Evolutionary conservation across 768 basidiomycete genomes (phyloP).

Genomic region (Atractiella rhizophila): DNA sequence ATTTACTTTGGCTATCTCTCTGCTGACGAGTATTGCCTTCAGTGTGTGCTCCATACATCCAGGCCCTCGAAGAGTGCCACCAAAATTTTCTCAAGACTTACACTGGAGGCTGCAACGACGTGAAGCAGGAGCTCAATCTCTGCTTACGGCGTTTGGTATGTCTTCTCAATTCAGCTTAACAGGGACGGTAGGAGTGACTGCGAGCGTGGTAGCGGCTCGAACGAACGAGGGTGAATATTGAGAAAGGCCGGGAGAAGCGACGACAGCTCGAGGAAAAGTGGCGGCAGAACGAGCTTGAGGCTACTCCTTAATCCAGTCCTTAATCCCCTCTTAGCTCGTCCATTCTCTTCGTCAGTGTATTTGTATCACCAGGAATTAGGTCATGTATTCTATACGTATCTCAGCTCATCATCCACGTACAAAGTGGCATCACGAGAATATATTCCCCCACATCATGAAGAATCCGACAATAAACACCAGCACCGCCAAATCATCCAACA

Average conservation of each 20-base stretch:
- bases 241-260: constrained; percentile 6
- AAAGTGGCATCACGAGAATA: too few species aligned
- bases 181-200: not conserved
- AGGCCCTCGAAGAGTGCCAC: constrained; percentile 9
- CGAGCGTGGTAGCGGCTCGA: constrained; percentile 1
- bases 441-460: too few species aligned
- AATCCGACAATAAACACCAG: too few species aligned
- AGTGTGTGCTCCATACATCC: constrained; percentile 6
- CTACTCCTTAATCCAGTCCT: constrained; percentile 5
- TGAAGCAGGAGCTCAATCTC: constrained; percentile 4
- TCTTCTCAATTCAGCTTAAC: not conserved
- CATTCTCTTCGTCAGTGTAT: too few species aligned
- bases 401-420: too few species aligned
- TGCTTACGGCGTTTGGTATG: constrained; percentile 7
- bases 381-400: too few species aligned
- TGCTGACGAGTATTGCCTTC: too few species aligned
- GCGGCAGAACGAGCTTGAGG: constrained; percentile 7
- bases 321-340: constrained; percentile 9
- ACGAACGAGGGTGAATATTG: constrained; percentile 1
- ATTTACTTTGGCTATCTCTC: too few species aligned
- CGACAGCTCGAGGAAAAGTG: constrained; percentile 2
- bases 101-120: constrained; percentile 9
- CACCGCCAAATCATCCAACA: too few species aligned
- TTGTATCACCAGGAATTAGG: too few species aligned
- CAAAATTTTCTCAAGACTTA: too few species aligned